Evolutionary conservation across 176 grass and related monocot genomes (phyloP), one percentile per base, ranked within the genome.

Genomic region (Hordeum marinum): DNA sequence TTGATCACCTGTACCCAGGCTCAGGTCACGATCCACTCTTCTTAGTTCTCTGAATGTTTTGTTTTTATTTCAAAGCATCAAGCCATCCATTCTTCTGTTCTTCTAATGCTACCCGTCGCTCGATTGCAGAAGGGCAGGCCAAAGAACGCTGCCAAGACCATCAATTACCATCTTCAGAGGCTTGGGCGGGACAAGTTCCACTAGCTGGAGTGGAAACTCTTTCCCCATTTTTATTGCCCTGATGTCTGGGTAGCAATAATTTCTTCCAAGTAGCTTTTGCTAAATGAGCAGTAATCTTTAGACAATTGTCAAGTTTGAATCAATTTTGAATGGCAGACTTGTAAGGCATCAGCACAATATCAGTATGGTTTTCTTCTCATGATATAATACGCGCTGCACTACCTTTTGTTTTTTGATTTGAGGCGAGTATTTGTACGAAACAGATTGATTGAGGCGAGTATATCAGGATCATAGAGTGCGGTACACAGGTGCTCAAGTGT

Each of bases 81-180:
- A 54, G 57, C 50, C 36, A 65, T 34, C 25, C 41, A 39, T 45
- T 20, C 29, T 58, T 11, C 11, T 1, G 11, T 26, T 17, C 6
- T 67, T 11, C 57, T 94, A 78, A 59, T 11, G 20, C 15, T 83
- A 52, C 15, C 75, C 15, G 3, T 80, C 60, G 34, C 58, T 48
- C 3, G 9, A 79, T 89, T 48, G 58, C 88, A 93, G 90, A 89
- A 84, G 80, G 93, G 93, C 20, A 93, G 27, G 71, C 90, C 86
- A 23, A 95, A 91, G 89, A 95, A 95, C 40, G 74, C 83, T 23
- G 83, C 71, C 9, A 90, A 89, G 81, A 95, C 93, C 46, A 90
- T 95, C 81, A 95, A 93, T 67, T 89, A 95, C 75, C 93, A 95
- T 89, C 89, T 95, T 59, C 90, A 95, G 42, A 77, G 93, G 23